Base-by-base conservation (phyloP, 352 stramenopile species). In the Thraustochytrium sp. region DNA sequence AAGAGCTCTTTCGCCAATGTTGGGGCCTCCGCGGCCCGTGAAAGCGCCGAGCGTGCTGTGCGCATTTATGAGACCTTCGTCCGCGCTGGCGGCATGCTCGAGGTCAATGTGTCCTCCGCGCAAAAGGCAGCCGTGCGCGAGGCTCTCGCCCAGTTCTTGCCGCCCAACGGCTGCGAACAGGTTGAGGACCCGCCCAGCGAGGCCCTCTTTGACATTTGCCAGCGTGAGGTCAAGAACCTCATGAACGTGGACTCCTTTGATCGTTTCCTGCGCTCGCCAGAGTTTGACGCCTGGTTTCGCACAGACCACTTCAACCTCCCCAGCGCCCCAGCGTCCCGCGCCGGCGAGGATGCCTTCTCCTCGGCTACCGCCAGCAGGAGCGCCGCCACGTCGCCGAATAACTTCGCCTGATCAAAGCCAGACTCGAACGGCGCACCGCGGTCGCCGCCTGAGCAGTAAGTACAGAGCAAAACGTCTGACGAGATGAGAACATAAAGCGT, bases 21-120 rank as follows among this genome's bases (percentile, higher is more conserved):
- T 18, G 62, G 16, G 3, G 38, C 21, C 3, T 11, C 5, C 9
- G 13, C 65, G 16, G 65, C 42, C 8, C 65, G 65, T 9, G 68
- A 80, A 34, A 63, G 11, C 11, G 3, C 68, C 38, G 21, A 75
- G 0, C 68, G 68, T 23, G 68, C 68, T 18, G 23, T 61, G 23
- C 44, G 63, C 16, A 38, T 80, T 13, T 80, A 65, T 26, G 34
- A 46, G 21, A 48, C 68, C 8, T 80, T 65, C 46, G 11, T 80
- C 23, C 9, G 38, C 18, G 68, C 76, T 1, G 18, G 38, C 37
- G 31, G 31, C 9, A 76, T 80, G 68, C 68, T 80, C 26, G 48
- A 80, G 38, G 68, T 80, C 2, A 80, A 80, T 26, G 46, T 80
- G 13, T 55, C 34, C 23, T 76, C 68, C 23, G 46, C 42, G 23